Evolutionary conservation across 1,139 yeast species (phyloP), one percentile per base, ranked within the genome.

Genomic region (Candida sanyaensis): DNA sequence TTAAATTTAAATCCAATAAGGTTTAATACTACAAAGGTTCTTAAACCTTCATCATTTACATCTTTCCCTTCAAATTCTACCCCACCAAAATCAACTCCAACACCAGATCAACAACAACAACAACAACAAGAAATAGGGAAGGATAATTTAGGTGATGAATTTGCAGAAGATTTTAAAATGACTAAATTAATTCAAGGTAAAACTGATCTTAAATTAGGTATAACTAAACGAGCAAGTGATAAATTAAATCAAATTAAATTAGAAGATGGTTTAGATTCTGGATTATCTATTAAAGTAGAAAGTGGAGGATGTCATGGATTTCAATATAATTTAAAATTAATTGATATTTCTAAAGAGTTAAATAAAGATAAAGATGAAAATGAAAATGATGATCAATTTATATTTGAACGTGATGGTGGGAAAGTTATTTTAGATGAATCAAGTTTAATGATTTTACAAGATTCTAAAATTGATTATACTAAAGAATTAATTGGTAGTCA

Each of bases 301-400:
- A 88, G 96, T 60, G 99, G 99, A 6, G 99, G 99, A 3, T 95
- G 99, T 65, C 99, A 93, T 65, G 99, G 99, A 28, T 95, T 90
- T 67, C 99, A 93, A 65, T 93, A 93, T 61, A 81, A 86, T 54
- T 73, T 93, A 59, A 78, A 83, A 50, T 73, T 92, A 44, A 77
- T 85, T 5, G 77, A 78, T 46, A 65, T 77, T 39, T 61, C 68
- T 8, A 74, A 77, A 41, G 78, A 69, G 41, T 68, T 77, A 10
- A 68, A 73, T n/a, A 59, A 63, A 12, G 56, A 61, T 27, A 58
- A 53, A 8, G 68, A 67, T 6, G 68, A 78, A n/a, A n/a, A n/a
- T n/a, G n/a, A n/a, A n/a, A n/a, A n/a, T n/a, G n/a, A n/a, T n/a
- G n/a, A n/a, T n/a, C n/a, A n/a, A 45, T 66, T 78, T 12, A 77